Conservation (phyloP, 495 filamentous ascomycete species). For the Friedmanniomyces endolithicus region DNA sequence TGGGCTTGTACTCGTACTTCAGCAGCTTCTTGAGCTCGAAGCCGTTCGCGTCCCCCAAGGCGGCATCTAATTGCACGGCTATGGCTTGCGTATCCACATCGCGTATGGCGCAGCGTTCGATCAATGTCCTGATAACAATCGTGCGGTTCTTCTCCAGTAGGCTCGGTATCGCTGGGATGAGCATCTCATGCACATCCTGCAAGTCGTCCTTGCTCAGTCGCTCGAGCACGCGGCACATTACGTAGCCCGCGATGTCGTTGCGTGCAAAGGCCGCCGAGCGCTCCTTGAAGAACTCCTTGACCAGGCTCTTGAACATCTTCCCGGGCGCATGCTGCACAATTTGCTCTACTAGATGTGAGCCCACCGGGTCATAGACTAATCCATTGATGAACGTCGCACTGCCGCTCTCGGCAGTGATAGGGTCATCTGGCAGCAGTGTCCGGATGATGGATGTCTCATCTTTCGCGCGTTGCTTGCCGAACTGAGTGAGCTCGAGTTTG, state of each 20-base stretch:
- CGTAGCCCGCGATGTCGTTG: slow-evolving; percentile 81
- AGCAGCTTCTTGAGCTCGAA: slow-evolving; percentile 38
- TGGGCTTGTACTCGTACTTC: slow-evolving; percentile 27
- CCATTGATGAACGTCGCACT: slow-evolving; percentile 64
- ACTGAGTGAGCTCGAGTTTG: slow-evolving; percentile 65
- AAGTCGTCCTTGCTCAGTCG: slow-evolving; percentile 76
- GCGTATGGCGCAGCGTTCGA: slow-evolving; percentile 70
- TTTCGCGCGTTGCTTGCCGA: slow-evolving; percentile 49
- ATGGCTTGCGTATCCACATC: slow-evolving; percentile 47
- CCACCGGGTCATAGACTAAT: slow-evolving; percentile 76
- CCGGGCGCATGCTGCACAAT: slow-evolving; percentile 69
- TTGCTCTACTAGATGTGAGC: slow-evolving; percentile 77
- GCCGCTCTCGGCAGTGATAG: slow-evolving; percentile 44
- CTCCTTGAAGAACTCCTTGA: slow-evolving; percentile 59
- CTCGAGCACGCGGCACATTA: slow-evolving; percentile 66
- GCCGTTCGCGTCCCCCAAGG: slow-evolving; percentile 37
- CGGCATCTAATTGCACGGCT: slow-evolving; percentile 45
- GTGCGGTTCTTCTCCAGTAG: slow-evolving; percentile 63
- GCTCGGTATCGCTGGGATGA: slow-evolving; percentile 53
- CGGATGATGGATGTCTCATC: slow-evolving; percentile 48
- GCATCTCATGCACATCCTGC: slow-evolving; percentile 49
- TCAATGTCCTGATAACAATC: slow-evolving; percentile 62
- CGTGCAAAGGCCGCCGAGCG: slow-evolving; percentile 65
- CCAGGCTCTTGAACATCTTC: slow-evolving; percentile 76
- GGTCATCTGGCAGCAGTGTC: slow-evolving; percentile 52